Conservation (phyloP, 306 rosid genomes). For the Ceratonia siliqua region DNA sequence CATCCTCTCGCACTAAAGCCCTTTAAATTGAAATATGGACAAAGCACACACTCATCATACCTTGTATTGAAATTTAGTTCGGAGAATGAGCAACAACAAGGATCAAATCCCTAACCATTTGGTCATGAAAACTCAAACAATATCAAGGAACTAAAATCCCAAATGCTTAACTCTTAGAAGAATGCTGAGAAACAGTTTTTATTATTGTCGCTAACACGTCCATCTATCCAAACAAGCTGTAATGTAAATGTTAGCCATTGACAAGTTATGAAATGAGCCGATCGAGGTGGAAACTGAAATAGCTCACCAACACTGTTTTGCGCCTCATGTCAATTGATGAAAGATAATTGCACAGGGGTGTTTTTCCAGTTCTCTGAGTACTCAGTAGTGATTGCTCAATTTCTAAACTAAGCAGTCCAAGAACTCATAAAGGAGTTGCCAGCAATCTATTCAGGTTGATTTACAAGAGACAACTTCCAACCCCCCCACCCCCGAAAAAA, state of each 20-base stretch:
- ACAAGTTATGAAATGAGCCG: background rate
- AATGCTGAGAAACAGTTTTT: background rate
- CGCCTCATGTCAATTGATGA: background rate
- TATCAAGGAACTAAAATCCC: background rate
- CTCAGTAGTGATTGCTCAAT: background rate
- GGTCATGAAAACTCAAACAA: background rate
- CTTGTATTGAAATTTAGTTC: background rate
- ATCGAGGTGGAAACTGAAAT: background rate
- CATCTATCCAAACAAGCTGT: background rate
- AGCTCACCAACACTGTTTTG: conserved; percentile 2
- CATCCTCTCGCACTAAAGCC: background rate
- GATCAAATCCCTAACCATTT: background rate
- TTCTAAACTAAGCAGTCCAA: background rate
- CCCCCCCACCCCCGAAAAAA: background rate
- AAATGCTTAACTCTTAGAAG: background rate
- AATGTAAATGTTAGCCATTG: background rate
- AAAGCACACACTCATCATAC: background rate
- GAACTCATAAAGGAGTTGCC: background rate
- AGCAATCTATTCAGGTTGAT: background rate
- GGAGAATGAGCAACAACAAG: background rate
- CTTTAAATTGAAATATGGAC: background rate
- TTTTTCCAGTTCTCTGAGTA: conserved; percentile 11
- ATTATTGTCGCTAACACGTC: background rate
- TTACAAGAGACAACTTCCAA: background rate
- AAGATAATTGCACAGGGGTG: background rate